Evolutionary conservation across 1,284 basidiomycete species (phyloP), one percentile per base, ranked within the genome.

Genomic region (Chiua sp.): DNA sequence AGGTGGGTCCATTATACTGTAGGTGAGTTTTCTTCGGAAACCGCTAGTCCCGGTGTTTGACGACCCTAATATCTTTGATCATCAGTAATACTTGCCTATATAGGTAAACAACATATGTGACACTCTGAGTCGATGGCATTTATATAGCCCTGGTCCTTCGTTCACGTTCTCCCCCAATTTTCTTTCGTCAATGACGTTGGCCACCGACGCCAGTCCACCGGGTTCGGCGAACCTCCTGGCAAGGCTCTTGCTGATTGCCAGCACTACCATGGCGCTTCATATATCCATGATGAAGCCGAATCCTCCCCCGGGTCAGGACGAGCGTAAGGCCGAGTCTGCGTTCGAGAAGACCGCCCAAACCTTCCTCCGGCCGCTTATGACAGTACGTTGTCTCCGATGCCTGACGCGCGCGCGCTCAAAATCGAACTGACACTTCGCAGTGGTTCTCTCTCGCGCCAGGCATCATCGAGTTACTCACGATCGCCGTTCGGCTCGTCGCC

Each of bases 231-330:
- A 54, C 20, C 37, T 30, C n/a, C 30, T 59, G 2, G 54, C 52
- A 32, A 46, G 63, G 23, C 42, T 64, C 4, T 37, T 39, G 3
- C 35, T 47, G 0, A 32, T 56, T 28, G 5, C 48, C 1, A 26
- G 26, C 39, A 53, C 53, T 16, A 64, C 58, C 3, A 3, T 55
- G 7, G 57, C 59, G 28, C 56, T 59, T 18, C 57, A 59, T 4
- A 12, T 68, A 13, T 47, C 60, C 20, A 59, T 55, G 32, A 54
- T 28, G 11, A 46, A 49, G 15, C 61, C 66, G 22, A 57, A 67
- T 44, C 57, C 66, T 0, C 47, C 67, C 15, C 61, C 64, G 1
- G 23, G 30, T 11, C n/a, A 48, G 4, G 7, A 51, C 20, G 32
- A 53, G 4, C 37, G 48, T 12, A 51, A 32, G 32, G 23, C 53